These are phyloP conservation scores for Ambrosia trifida DNA, from an alignment of 129 eudicot genomes.

Conservation along the genomic window DNA sequence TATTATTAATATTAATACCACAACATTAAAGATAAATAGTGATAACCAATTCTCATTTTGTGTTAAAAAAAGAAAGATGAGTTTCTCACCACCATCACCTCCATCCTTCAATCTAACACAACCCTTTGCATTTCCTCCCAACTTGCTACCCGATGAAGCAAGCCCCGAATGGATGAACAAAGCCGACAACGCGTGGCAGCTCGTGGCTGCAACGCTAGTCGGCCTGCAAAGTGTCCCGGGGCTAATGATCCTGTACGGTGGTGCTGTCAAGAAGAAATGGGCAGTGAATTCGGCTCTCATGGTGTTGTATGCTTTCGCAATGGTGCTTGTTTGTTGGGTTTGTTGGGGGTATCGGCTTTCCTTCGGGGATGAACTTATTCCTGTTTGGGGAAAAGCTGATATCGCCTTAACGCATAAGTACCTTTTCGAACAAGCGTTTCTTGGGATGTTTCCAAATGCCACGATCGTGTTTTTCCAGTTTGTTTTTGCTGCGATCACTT, in stretches of 20 bases:
- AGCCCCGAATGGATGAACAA: constrained; percentile 77
- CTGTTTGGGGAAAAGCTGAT: constrained; percentile 49
- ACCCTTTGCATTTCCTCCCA: constrained; percentile 43
- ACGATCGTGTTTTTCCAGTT: constrained; percentile 65
- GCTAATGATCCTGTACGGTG: constrained; percentile 57
- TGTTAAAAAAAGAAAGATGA: constrained; percentile 18
- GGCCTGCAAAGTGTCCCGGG: constrained; percentile 66
- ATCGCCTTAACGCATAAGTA: constrained; percentile 46
- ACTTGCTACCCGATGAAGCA: constrained; percentile 50
- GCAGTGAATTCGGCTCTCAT: constrained; percentile 69
- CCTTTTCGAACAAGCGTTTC: constrained; percentile 49
- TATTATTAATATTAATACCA: not conserved
- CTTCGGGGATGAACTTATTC: constrained; percentile 52
- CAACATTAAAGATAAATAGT: not conserved
- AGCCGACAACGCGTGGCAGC: constrained; percentile 75
- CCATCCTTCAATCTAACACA: constrained; percentile 15
- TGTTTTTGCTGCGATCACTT: constrained; percentile 58
- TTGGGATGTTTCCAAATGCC: constrained; percentile 60
- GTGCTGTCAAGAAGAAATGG: constrained; percentile 68
- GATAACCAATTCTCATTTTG: not conserved
- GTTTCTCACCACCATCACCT: constrained; percentile 38
- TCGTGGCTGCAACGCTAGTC: constrained; percentile 62
- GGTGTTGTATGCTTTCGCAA: constrained; percentile 71
- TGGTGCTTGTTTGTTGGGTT: constrained; percentile 66
- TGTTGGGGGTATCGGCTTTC: constrained; percentile 75